These are phyloP conservation scores for Inga oerstediana DNA, from an alignment of 306 rosid genomes.

Conservation along the genomic window DNA sequence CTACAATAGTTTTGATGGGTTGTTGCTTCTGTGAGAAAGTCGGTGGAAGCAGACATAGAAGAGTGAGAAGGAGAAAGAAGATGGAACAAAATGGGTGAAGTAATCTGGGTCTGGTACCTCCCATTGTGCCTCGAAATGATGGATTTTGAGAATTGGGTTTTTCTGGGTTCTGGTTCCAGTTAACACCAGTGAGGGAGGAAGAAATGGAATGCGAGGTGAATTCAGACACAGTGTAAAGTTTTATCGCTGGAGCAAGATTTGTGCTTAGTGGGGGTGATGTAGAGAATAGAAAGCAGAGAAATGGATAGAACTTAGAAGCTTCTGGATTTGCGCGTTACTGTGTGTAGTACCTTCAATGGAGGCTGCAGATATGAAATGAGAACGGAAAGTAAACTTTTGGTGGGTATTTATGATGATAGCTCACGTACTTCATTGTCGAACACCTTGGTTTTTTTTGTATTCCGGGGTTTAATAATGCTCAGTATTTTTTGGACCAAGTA, in stretches of 20 bases:
- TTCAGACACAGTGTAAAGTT: not conserved
- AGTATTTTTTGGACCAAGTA: not conserved
- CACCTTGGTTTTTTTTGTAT: not conserved
- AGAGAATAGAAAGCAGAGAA: not conserved
- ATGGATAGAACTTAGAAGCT: conserved; percentile 36
- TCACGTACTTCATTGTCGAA: not conserved
- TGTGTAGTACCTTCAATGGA: not conserved
- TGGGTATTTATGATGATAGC: not conserved
- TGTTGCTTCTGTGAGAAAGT: conserved; percentile 51
- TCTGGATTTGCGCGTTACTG: conserved; percentile 30
- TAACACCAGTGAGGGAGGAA: conserved; percentile 8
- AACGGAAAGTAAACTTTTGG: not conserved
- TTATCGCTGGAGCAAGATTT: not conserved
- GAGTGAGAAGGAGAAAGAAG: conserved; percentile 51
- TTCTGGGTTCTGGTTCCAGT: not conserved
- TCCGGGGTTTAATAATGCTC: not conserved
- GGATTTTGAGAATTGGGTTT: conserved; percentile 33
- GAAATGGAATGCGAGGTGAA: conserved; percentile 20
- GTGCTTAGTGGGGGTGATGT: conserved; percentile 1
- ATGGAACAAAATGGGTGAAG: conserved; percentile 38
- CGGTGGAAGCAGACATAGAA: conserved; percentile 43
- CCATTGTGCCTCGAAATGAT: conserved; percentile 37
- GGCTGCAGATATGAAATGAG: not conserved
- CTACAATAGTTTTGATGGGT: conserved; percentile 86
- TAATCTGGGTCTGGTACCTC: conserved; percentile 28